Evolutionary conservation across 2,329 filamentous ascomycete species (phyloP).

Genomic region (Colletotrichum viniferum): DNA sequence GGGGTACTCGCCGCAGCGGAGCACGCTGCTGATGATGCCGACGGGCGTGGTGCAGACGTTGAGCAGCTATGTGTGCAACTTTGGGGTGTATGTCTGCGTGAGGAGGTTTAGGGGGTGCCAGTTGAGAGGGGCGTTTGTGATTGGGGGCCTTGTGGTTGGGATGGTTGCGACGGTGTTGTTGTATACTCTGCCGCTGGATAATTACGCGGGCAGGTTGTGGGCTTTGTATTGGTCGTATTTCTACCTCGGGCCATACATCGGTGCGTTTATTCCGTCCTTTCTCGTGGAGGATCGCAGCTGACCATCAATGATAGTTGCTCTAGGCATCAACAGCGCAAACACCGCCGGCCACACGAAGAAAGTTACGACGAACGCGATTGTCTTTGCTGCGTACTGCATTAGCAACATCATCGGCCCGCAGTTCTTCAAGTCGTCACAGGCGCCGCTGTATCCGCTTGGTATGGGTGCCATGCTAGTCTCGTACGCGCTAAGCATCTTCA

Average conservation of each 20-base stretch:
- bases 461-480: conserved; percentile 30
- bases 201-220: neutral
- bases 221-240: neutral
- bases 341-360: neutral
- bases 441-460: conserved; percentile 30
- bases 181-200: neutral
- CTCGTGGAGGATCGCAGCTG: neutral
- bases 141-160: neutral
- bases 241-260: neutral
- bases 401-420: conserved; percentile 35
- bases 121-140: neutral
- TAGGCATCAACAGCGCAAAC: neutral
- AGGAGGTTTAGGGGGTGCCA: neutral
- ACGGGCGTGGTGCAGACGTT: neutral
- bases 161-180: neutral
- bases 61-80: neutral
- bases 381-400: conserved; percentile 3
- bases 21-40: neutral
- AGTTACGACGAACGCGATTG: neutral
- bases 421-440: conserved; percentile 29
- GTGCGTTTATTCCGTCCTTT: rapidly evolving
- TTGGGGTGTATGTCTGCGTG: neutral
- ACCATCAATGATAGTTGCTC: neutral
- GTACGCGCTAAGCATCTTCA: conserved; percentile 23
- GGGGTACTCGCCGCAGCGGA: neutral